Conservation (phyloP, 257 asterid genomes). For the Agastache rugosa region DNA sequence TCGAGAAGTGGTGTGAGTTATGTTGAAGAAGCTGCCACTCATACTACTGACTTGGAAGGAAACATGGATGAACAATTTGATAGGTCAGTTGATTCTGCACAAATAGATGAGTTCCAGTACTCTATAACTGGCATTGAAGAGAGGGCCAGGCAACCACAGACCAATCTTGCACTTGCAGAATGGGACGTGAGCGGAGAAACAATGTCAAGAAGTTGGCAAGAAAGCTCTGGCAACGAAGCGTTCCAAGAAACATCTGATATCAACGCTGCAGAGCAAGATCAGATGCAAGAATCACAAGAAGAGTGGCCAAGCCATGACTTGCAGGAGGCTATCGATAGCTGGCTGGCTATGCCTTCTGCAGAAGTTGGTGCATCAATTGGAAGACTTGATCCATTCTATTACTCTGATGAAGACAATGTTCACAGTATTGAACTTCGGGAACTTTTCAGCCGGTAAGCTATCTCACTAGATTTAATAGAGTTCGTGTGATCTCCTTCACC, state of each 20-base stretch:
- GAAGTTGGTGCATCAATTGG: slow-evolving; percentile 53
- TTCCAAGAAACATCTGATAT: slow-evolving; percentile 47
- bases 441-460: slow-evolving; percentile 78
- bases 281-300: slow-evolving; percentile 57
- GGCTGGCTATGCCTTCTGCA: slow-evolving; percentile 70
- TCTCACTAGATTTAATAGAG: neutral
- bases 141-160: slow-evolving; percentile 24
- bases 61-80: slow-evolving; percentile 44
- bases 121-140: slow-evolving; percentile 47
- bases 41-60: slow-evolving; percentile 38
- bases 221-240: slow-evolving; percentile 45
- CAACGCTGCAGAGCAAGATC: slow-evolving; percentile 48
- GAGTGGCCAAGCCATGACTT: slow-evolving; percentile 64
- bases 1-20: slow-evolving; percentile 38
- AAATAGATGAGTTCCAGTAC: slow-evolving; percentile 49
- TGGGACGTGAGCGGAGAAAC: slow-evolving; percentile 48
- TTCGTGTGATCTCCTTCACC: neutral
- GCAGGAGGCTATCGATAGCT: slow-evolving; percentile 73
- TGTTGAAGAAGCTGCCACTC: slow-evolving; percentile 37
- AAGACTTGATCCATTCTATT: slow-evolving; percentile 54
- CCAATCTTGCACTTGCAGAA: slow-evolving; percentile 39
- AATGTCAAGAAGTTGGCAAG: slow-evolving; percentile 45
- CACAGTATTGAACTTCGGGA: slow-evolving; percentile 76
- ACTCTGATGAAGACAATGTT: slow-evolving; percentile 69
- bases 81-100: slow-evolving; percentile 49